Conservation (phyloP, 495 filamentous ascomycete species). For the Penicillium maclennaniae region DNA sequence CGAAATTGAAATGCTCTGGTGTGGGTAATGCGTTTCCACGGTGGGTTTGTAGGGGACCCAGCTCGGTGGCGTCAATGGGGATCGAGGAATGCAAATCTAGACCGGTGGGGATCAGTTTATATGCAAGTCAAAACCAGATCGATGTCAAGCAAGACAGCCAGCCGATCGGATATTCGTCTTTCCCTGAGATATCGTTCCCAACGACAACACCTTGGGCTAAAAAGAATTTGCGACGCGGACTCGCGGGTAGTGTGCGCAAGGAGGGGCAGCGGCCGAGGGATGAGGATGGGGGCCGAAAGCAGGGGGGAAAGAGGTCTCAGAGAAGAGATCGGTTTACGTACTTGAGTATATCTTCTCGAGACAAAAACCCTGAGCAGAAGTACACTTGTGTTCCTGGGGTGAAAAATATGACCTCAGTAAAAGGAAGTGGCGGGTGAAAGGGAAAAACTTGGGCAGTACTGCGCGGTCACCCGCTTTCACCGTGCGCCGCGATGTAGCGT, state of each 20-base stretch:
- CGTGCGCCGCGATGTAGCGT: neutral
- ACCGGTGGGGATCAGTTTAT: constrained; percentile 23
- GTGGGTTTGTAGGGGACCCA: constrained; percentile 16
- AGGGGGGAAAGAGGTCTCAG: neutral
- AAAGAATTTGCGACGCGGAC: constrained; percentile 21
- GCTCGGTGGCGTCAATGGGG: constrained; percentile 22
- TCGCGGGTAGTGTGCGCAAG: constrained; percentile 13
- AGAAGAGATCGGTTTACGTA: neutral
- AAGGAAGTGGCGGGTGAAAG: constrained; percentile 1
- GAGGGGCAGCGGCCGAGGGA: constrained; percentile 12
- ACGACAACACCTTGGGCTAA: constrained; percentile 1
- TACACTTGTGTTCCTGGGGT: neutral
- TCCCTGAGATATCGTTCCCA: neutral
- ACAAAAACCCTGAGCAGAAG: neutral
- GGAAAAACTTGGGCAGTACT: neutral
- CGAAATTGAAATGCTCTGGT: constrained; percentile 3
- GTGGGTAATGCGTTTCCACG: constrained; percentile 4
- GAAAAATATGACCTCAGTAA: neutral
- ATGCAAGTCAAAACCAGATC: constrained; percentile 12
- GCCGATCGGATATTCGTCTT: neutral
- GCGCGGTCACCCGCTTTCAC: neutral
- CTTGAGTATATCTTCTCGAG: neutral
- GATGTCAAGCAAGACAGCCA: neutral
- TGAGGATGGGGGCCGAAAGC: constrained; percentile 3
- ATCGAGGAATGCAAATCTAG: constrained; percentile 23